Percentiles rank a stretch among this genome's conserved stretches.
Evolutionary conservation across 1,284 basidiomycete genomes (phyloP).

Genomic region (Puccinia triticina): DNA sequence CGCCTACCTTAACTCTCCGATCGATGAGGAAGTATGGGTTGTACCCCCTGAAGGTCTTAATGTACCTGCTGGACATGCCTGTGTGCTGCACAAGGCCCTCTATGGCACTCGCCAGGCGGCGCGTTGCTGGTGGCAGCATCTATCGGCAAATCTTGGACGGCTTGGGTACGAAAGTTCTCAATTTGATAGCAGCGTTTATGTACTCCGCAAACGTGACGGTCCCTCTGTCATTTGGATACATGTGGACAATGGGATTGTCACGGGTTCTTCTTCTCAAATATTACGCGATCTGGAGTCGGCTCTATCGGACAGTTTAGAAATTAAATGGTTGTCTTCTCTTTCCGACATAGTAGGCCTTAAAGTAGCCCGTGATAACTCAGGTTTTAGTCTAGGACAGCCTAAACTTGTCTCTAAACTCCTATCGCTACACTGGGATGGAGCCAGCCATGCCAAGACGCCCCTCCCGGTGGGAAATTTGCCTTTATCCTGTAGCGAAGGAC

Average conservation of each 20-base stretch:
- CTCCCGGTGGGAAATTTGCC: background rate
- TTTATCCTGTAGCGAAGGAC: too few species aligned
- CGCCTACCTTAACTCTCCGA: background rate
- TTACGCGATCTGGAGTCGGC: background rate
- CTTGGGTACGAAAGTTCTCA: background rate
- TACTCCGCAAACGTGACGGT: background rate
- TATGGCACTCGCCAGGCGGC: constrained; percentile 32
- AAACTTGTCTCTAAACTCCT: background rate
- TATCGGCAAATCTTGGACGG: background rate
- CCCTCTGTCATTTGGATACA: constrained; percentile 2
- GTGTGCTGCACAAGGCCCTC: background rate
- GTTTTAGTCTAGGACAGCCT: background rate
- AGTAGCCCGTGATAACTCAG: background rate
- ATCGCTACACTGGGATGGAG: background rate
- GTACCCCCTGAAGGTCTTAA: background rate
- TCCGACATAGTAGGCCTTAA: background rate
- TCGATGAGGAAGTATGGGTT: background rate
- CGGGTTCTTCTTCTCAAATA: background rate
- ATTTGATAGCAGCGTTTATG: constrained; percentile 16
- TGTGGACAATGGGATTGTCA: constrained; percentile 15
- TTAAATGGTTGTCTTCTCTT: constrained; percentile 7
- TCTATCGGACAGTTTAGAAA: background rate
- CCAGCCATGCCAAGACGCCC: background rate
- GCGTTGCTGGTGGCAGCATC: constrained; percentile 17
- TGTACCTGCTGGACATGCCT: background rate